phyloP scores from a whole-genome alignment of 2,329 filamentous ascomycete genomes.

The Ascosphaera aggregata region DNA sequence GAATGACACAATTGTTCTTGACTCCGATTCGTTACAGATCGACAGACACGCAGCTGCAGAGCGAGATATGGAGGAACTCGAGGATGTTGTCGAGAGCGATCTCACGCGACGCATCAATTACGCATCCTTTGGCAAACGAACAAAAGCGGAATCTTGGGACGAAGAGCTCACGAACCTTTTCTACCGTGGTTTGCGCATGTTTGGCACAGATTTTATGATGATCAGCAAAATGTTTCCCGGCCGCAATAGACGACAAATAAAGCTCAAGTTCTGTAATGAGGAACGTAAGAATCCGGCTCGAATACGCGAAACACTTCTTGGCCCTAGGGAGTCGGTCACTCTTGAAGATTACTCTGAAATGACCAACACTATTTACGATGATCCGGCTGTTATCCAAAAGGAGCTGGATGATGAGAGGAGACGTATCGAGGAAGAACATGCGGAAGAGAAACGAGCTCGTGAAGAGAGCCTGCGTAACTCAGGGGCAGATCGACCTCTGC shows the following conservation, averaged over 20 bases:
- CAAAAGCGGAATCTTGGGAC: conserved; percentile 32
- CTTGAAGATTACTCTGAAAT: conserved; percentile 22
- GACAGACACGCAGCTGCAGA: conserved; percentile 31
- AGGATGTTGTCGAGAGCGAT: conserved; percentile 23
- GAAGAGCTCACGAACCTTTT: conserved; percentile 35
- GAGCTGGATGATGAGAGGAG: conserved; percentile 22
- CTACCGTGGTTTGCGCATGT: conserved; percentile 37
- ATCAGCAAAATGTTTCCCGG: conserved; percentile 38
- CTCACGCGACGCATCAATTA: conserved; percentile 24
- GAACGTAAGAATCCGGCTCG: conserved; percentile 30
- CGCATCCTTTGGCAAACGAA: conserved; percentile 23
- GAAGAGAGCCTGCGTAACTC: conserved; percentile 21
- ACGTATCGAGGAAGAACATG: conserved; percentile 23
- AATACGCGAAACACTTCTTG: conserved; percentile 28
- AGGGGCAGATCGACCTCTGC: conserved; percentile 10
- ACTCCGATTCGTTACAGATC: conserved; percentile 27
- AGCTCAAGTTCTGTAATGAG: conserved; percentile 39
- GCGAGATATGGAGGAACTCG: conserved; percentile 22
- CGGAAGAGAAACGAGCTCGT: conserved; percentile 21
- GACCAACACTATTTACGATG: conserved; percentile 22
- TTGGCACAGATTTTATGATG: conserved; percentile 42
- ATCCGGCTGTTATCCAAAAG: conserved; percentile 16
- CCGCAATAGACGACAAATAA: conserved; percentile 35
- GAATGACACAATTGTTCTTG: conserved; percentile 33
- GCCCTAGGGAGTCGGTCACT: conserved; percentile 20